These are phyloP conservation scores for Acorus calamus DNA, from an alignment of 106 monocot species.

Conservation along the genomic window DNA sequence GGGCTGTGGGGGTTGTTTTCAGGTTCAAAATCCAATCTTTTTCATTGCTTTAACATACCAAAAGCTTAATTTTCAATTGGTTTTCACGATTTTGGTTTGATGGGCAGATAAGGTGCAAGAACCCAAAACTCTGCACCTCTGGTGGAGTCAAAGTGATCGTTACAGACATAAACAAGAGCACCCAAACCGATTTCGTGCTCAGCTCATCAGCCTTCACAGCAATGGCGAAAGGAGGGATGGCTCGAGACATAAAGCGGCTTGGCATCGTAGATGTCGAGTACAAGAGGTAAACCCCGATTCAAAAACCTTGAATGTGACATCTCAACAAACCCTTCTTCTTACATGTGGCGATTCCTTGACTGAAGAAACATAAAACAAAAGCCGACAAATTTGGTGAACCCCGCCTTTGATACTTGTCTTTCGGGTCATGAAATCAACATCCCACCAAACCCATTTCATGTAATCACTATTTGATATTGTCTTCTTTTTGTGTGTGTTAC, in stretches of 20 bases:
- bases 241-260: conserved; percentile 11
- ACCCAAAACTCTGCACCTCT: conserved; percentile 33
- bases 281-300: conserved; percentile 36
- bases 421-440: too few relatives aligned
- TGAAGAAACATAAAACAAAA: too few relatives aligned
- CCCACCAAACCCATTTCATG: too few relatives aligned
- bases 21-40: conserved; percentile 17
- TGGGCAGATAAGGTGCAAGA: conserved; percentile 62
- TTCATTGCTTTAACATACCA: too few relatives aligned
- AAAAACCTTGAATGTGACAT: too few relatives aligned
- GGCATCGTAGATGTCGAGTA: conserved; percentile 47
- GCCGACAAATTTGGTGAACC: too few relatives aligned
- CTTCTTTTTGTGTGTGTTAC: too few relatives aligned
- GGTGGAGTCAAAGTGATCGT: conserved; percentile 57
- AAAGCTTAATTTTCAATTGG: not conserved
- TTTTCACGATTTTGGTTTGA: not conserved
- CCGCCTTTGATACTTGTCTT: too few relatives aligned
- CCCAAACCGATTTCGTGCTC: conserved; percentile 58
- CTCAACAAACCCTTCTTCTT: too few relatives aligned
- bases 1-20: conserved; percentile 73
- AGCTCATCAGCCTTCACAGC: conserved; percentile 32
- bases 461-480: too few relatives aligned
- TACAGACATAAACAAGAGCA: conserved; percentile 46
- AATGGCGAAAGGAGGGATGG: conserved; percentile 49
- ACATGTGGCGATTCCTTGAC: too few relatives aligned